These are phyloP conservation scores for Aspergillus funiculosus DNA, from an alignment of 495 filamentous ascomycete genomes.

Conservation along the genomic window DNA sequence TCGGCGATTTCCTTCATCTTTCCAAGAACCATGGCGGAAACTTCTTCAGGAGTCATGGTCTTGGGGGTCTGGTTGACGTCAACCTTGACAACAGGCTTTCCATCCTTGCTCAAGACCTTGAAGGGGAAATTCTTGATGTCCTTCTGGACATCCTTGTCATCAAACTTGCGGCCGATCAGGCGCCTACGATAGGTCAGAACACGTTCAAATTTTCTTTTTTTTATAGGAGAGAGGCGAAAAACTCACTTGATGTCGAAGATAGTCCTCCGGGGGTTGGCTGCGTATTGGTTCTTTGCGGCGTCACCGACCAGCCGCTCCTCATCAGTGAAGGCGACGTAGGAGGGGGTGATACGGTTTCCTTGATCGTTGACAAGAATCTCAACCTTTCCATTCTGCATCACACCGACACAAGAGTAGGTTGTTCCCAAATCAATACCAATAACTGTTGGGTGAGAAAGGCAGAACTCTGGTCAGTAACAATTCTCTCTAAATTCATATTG, in stretches of 20 bases:
- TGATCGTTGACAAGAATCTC: constrained; percentile 97
- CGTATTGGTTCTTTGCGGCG: constrained; percentile 98
- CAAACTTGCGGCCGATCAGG: constrained; percentile 83
- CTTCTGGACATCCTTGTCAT: constrained; percentile 75
- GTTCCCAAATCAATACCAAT: constrained; percentile 99
- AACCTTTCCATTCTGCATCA: constrained; percentile 98
- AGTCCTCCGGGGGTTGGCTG: constrained; percentile 81
- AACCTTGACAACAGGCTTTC: constrained; percentile 74
- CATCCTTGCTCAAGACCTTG: constrained; percentile 75
- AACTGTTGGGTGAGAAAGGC: too few relatives aligned
- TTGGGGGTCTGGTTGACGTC: constrained; percentile 67
- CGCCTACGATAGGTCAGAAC: constrained; percentile 51
- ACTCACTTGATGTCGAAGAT: constrained; percentile 92
- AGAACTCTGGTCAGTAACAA: constrained; percentile 3
- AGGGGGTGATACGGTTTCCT: constrained; percentile 98
- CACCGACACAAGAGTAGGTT: constrained; percentile 98
- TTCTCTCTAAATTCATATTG: too few relatives aligned
- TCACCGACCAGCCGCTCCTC: constrained; percentile 97
- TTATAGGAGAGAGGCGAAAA: background rate
- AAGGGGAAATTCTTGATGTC: constrained; percentile 91
- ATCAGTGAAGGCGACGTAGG: constrained; percentile 97
- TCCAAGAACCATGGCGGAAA: constrained; percentile 79
- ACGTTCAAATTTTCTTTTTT: background rate
- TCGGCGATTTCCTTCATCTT: constrained; percentile 99
- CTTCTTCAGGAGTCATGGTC: constrained; percentile 79